Conservation (phyloP, 2,329 filamentous ascomycete species). For the Ascochyta pisi region DNA sequence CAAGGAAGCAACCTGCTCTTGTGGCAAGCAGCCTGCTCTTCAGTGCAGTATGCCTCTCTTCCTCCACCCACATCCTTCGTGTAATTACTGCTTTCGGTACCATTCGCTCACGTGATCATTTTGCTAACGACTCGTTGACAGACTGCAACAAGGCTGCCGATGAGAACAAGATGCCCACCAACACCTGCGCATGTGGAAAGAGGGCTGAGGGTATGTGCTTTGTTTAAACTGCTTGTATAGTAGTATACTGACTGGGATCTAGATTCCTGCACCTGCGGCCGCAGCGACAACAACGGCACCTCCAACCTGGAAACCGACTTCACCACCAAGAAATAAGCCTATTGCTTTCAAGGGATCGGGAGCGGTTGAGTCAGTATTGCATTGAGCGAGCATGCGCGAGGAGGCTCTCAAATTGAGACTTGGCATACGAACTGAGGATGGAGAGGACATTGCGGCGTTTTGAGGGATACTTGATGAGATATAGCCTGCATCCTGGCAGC, state of each 20-base stretch:
- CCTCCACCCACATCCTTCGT: constrained; percentile 16
- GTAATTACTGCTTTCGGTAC: constrained; percentile 19
- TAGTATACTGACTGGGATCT: constrained; percentile 4
- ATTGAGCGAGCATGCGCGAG: not conserved
- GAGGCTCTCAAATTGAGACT: not conserved
- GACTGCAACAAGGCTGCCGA: constrained; percentile 74
- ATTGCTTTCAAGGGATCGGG: not conserved
- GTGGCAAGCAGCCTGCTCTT: constrained; percentile 85
- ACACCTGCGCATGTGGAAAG: constrained; percentile 78
- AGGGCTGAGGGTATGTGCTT: constrained; percentile 69
- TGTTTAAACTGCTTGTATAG: not conserved
- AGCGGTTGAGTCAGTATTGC: not conserved
- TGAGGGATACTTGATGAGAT: not conserved
- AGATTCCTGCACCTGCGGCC: constrained; percentile 79
- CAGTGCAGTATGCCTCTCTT: constrained; percentile 67
- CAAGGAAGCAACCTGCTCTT: constrained; percentile 75
- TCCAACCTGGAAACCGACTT: constrained; percentile 83
- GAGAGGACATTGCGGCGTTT: constrained; percentile 28
- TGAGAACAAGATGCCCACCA: constrained; percentile 76
- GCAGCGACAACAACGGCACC: constrained; percentile 66
- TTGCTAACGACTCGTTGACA: constrained; percentile 15
- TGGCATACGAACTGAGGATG: constrained; percentile 11
- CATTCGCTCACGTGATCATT: constrained; percentile 8
- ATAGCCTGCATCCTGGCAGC: not conserved
- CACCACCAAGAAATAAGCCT: constrained; percentile 67